phyloP scores from a whole-genome alignment of 257 asterid species.

The Fraxinus anomala region DNA sequence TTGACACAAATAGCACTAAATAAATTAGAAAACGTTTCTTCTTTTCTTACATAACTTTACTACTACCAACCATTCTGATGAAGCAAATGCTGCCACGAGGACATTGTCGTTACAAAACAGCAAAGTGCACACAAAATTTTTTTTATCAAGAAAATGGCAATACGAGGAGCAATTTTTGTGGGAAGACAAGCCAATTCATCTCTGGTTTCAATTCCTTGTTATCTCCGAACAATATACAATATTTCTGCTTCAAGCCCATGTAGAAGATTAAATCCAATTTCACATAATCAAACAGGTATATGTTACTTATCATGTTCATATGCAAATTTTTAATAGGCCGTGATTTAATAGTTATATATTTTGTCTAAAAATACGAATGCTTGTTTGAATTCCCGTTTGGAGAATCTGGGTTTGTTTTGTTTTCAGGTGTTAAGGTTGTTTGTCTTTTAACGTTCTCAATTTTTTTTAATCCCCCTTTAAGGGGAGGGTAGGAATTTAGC shows the following conservation, averaged over 20 bases:
- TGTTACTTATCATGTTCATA: neutral
- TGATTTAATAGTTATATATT: neutral
- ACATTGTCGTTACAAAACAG: constrained; percentile 14
- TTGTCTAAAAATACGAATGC: neutral
- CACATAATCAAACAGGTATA: constrained; percentile 44
- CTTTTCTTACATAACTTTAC: neutral
- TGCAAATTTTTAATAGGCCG: neutral
- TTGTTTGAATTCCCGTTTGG: neutral
- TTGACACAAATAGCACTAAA: neutral
- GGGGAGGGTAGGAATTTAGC: too few relatives aligned
- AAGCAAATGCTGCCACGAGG: constrained; percentile 52
- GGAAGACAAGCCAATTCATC: constrained; percentile 45
- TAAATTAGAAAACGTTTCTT: too few relatives aligned
- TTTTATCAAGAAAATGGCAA: constrained; percentile 42
- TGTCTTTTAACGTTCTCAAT: too few relatives aligned
- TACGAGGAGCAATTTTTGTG: constrained; percentile 46
- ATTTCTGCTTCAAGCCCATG: constrained; percentile 36
- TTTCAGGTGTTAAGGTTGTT: neutral
- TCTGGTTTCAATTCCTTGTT: constrained; percentile 33
- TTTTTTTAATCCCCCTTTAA: neutral
- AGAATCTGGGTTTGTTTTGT: neutral
- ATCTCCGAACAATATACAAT: constrained; percentile 31
- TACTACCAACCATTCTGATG: constrained; percentile 29
- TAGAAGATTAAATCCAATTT: constrained; percentile 28
- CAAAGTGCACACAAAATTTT: neutral